A percentile compares a stretch with the other conserved stretches of the same genome.
phyloP scores from a whole-genome alignment of 192 early-diverging fungal genomes.

The Coemansia guatemalensis region DNA sequence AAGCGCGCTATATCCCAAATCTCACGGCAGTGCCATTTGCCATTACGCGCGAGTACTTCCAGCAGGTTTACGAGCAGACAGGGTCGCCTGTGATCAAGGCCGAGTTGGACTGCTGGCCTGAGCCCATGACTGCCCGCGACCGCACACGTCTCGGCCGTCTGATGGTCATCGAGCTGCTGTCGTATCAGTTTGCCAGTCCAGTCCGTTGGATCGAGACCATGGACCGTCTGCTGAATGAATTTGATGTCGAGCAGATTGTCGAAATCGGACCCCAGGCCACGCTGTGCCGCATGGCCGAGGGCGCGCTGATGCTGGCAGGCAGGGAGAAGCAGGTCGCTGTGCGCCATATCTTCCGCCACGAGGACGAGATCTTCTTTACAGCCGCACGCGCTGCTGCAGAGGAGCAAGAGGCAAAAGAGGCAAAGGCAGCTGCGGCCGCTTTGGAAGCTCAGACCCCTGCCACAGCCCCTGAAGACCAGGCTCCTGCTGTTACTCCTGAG shows the following conservation, averaged over 20 bases:
- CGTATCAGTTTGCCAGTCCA: constrained; percentile 95
- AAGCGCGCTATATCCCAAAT: constrained; percentile 92
- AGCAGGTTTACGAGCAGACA: constrained; percentile 70
- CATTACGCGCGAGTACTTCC: constrained; percentile 74
- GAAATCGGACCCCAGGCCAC: constrained; percentile 90
- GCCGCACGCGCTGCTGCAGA: constrained; percentile 65
- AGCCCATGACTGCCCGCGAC: constrained; percentile 54
- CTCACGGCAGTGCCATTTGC: constrained; percentile 88
- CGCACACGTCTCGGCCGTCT: constrained; percentile 75
- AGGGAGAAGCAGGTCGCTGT: constrained; percentile 19
- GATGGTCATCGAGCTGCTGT: constrained; percentile 84
- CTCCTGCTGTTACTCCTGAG: constrained; percentile 25
- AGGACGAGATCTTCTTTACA: constrained; percentile 26
- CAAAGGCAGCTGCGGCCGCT: constrained; percentile 18
- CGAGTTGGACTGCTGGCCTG: constrained; percentile 76
- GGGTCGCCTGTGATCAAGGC: constrained; percentile 66
- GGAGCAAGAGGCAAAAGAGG: constrained; percentile 42
- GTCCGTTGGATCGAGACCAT: constrained; percentile 98
- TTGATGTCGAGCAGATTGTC: constrained; percentile 77
- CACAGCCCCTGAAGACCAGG: neutral
- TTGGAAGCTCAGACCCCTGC: neutral
- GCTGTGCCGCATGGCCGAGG: constrained; percentile 89
- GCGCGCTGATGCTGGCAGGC: constrained; percentile 71
- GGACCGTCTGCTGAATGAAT: constrained; percentile 78
- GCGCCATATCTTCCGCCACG: constrained; percentile 28